Conservation (phyloP, 2,329 filamentous ascomycete genomes). For the Fusarium burgessii region DNA sequence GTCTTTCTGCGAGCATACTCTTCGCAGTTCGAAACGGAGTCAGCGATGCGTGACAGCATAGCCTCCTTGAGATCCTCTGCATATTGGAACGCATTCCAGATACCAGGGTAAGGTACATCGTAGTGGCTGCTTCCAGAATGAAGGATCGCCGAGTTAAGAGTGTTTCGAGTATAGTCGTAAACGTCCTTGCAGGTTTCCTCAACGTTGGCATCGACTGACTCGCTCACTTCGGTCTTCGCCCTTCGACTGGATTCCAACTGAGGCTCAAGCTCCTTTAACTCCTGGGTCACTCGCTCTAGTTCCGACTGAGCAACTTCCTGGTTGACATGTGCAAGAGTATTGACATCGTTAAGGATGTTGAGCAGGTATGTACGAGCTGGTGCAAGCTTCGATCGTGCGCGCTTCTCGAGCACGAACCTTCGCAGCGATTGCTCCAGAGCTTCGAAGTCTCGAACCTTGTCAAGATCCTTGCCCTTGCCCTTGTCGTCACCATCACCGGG, state of each 20-base stretch:
- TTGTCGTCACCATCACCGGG: slow-evolving; percentile 70
- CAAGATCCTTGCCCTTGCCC: slow-evolving; percentile 87
- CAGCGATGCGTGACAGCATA: slow-evolving; percentile 89
- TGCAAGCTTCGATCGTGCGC: slow-evolving; percentile 93
- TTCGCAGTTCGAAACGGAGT: slow-evolving; percentile 83
- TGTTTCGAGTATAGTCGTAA: slow-evolving; percentile 83
- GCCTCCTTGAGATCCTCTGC: slow-evolving; percentile 92
- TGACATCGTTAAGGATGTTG: slow-evolving; percentile 90
- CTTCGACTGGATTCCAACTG: slow-evolving; percentile 86
- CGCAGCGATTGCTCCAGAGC: slow-evolving; percentile 88
- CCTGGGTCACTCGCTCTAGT: slow-evolving; percentile 82
- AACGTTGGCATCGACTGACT: slow-evolving; percentile 83
- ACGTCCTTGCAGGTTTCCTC: slow-evolving; percentile 88
- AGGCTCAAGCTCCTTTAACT: slow-evolving; percentile 86
- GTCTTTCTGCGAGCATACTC: slow-evolving; percentile 85
- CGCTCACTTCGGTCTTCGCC: slow-evolving; percentile 81
- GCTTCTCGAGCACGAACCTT: slow-evolving; percentile 94
- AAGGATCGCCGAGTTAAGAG: slow-evolving; percentile 79
- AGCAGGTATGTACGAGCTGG: slow-evolving; percentile 95
- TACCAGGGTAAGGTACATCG: slow-evolving; percentile 86
- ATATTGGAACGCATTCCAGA: slow-evolving; percentile 88
- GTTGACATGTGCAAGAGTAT: slow-evolving; percentile 87
- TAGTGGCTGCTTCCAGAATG: slow-evolving; percentile 82
- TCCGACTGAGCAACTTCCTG: slow-evolving; percentile 87
- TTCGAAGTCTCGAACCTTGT: slow-evolving; percentile 91